These are phyloP conservation scores for Firmiana major DNA, from an alignment of 345 rosid genomes.

Conservation along the genomic window DNA sequence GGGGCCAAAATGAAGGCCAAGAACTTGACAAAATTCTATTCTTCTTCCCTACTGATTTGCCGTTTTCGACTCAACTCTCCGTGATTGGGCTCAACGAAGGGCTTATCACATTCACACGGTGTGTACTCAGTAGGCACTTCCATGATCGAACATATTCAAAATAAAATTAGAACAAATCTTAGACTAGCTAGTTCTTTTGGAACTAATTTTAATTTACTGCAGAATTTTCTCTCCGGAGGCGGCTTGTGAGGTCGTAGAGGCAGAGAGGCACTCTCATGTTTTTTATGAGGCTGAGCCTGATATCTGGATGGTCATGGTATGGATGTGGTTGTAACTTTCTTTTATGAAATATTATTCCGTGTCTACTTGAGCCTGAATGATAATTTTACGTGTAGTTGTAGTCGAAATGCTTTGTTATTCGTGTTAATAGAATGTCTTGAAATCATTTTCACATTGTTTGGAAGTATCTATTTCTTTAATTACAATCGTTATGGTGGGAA, in stretches of 20 bases:
- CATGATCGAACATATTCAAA: not conserved
- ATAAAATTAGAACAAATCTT: not conserved
- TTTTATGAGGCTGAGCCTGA: conserved; percentile 89
- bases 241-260: conserved; percentile 95
- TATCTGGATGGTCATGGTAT: conserved; percentile 98
- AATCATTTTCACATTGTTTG: not conserved
- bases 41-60: conserved; percentile 79
- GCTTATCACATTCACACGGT: conserved; percentile 91
- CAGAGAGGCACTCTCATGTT: conserved; percentile 91
- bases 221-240: conserved; percentile 97
- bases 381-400: not conserved
- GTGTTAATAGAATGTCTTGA: not conserved
- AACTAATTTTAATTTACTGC: conserved; percentile 17
- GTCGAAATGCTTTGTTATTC: not conserved
- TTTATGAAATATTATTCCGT: not conserved
- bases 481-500: not conserved
- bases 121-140: not conserved
- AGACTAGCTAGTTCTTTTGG: conserved; percentile 4
- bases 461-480: not conserved
- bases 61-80: conserved; percentile 85
- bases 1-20: conserved; percentile 94
- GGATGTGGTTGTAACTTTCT: not conserved
- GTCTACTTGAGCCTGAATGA: not conserved
- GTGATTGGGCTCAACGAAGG: conserved; percentile 98
- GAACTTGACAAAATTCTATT: conserved; percentile 90